Conservation (phyloP, 2,329 filamentous ascomycete species). For the Alternaria angustiovoidea region DNA sequence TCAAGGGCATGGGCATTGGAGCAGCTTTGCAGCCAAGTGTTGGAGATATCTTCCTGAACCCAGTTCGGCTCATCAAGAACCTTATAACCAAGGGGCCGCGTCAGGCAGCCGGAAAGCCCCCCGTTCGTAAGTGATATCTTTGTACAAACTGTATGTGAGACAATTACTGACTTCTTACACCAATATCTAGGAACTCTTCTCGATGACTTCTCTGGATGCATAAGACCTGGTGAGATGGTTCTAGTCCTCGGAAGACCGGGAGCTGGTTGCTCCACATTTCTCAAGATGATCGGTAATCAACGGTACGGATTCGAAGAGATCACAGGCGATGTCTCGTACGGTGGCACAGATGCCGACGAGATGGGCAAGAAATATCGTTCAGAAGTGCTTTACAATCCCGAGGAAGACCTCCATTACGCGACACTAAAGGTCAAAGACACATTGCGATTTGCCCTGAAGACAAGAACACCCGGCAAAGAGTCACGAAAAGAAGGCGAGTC, state of each 20-base stretch:
- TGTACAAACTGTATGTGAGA: too few species aligned
- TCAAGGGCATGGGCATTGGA: constrained; percentile 68
- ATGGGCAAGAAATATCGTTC: constrained; percentile 69
- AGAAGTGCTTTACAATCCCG: constrained; percentile 77
- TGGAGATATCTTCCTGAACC: constrained; percentile 68
- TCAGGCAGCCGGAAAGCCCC: constrained; percentile 58
- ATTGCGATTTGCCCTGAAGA: constrained; percentile 74
- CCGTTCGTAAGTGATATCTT: constrained; percentile 54
- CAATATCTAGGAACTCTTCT: constrained; percentile 61
- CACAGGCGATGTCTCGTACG: constrained; percentile 63
- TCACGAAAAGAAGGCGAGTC: constrained; percentile 69
- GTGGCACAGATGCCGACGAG: constrained; percentile 61
- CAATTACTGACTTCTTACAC: too few species aligned
- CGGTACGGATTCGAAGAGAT: constrained; percentile 67
- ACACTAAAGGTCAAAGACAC: constrained; percentile 80
- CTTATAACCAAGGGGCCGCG: constrained; percentile 55
- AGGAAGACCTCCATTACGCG: constrained; percentile 79
- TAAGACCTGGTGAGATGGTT: constrained; percentile 77
- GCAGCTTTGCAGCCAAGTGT: constrained; percentile 69
- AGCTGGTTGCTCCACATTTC: constrained; percentile 73
- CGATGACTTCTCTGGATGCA: constrained; percentile 70
- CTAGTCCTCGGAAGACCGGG: constrained; percentile 72
- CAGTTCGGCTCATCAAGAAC: constrained; percentile 63
- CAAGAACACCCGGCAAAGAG: constrained; percentile 70
- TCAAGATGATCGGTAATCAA: constrained; percentile 74